Evolutionary conservation across 2,329 filamentous ascomycete species (phyloP), one percentile per base, ranked within the genome.

Genomic region (Penicillium sp.): DNA sequence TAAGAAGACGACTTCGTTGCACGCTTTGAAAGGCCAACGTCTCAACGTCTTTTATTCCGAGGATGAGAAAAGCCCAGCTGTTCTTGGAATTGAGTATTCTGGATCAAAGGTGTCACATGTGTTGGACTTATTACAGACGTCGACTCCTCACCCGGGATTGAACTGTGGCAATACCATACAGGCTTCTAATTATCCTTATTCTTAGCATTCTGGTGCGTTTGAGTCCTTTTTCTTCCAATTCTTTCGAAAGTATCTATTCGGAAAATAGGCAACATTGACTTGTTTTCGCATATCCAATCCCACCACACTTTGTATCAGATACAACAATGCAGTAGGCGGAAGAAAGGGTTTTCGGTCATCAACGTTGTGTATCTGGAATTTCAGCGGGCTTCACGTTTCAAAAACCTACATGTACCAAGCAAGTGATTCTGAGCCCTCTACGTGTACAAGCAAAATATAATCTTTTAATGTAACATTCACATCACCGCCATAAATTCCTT

Each of bases 61-160:
- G 10, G 58, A 51, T 26, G 3, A 39, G 1, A 57, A 59, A 27
- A 50, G 35, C 8, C 58, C 55, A 2, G 41, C 60, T 7, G 55
- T 62, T 1, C 47, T 65, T 13, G 62, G 61, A 7, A 41, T 65
- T 4, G 62, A 65, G n/a, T 65, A 65, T 51, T 60, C 61, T 5
- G 62, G 62, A 4, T 35, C 57, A 1, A 58, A 53, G 43, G 56
- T 64, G 55, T 44, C 54, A 14, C 43, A 63, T 5, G 46, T 64
- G 16, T 34, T 64, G 32, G 46, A 42, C 13, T 30, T 64, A 38
- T 43, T 64, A 23, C 62, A 57, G 32, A 55, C 23, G 13, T 47
- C 52, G 18, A 30, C n/a, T 47, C 19, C 19, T 32, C 23, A 11
- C 3, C 13, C 23, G 43, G 19, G 41, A 43, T 43, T 19, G 5